phyloP scores from a whole-genome alignment of 257 asterid species.

The Fraxinus americana region DNA sequence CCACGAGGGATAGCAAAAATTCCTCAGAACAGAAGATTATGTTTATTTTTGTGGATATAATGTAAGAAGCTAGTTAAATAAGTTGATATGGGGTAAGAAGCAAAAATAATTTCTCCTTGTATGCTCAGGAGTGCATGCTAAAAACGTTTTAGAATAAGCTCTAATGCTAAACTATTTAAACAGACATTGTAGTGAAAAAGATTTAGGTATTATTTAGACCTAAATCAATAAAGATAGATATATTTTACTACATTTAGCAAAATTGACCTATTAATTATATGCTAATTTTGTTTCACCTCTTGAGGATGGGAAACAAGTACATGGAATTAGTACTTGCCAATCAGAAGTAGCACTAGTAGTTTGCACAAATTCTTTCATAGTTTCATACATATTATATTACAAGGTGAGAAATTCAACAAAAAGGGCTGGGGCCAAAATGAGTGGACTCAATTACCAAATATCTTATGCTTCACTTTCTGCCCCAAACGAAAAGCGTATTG shows the following conservation, averaged over 20 bases:
- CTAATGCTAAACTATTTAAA: neutral
- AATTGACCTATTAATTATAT: neutral
- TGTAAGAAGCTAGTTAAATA: neutral
- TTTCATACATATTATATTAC: constrained; percentile 6
- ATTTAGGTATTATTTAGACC: neutral
- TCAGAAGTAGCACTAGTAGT: neutral
- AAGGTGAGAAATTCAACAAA: neutral
- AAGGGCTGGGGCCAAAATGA: neutral
- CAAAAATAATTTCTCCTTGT: neutral
- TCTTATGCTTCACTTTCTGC: constrained; percentile 87
- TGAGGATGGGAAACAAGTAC: constrained; percentile 5
- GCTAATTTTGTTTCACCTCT: constrained; percentile 14
- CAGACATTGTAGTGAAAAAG: neutral
- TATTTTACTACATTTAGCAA: neutral
- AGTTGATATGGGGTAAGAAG: neutral
- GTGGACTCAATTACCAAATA: constrained; percentile 58
- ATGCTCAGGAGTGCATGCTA: neutral
- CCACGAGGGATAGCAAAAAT: neutral
- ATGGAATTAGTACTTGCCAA: constrained; percentile 4
- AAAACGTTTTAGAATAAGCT: neutral
- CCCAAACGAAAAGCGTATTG: constrained; percentile 85
- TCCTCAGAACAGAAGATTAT: constrained; percentile 8
- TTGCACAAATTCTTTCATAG: neutral
- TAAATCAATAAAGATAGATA: neutral
- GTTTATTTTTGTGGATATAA: neutral